These are phyloP conservation scores for Glycyrrhiza uralensis DNA, from an alignment of 306 rosid species.

Conservation along the genomic window DNA sequence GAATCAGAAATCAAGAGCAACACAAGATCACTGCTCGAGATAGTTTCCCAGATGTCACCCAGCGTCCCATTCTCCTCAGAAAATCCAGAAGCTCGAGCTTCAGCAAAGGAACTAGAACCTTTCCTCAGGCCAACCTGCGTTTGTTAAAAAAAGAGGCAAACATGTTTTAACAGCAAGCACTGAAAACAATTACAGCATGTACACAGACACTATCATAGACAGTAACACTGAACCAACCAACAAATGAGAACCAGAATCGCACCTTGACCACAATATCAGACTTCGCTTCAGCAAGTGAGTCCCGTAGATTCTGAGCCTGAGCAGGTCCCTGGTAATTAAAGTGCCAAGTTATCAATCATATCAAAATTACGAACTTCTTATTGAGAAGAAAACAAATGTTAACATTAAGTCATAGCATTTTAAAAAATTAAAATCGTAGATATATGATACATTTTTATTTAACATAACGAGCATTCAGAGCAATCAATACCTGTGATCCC, in stretches of 20 bases:
- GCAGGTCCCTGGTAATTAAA: constrained; percentile 75
- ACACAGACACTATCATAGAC: not conserved
- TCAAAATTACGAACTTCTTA: not conserved
- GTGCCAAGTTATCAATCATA: constrained; percentile 1
- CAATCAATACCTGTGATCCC: constrained; percentile 47
- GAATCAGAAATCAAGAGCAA: constrained; percentile 90
- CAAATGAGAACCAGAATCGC: not conserved
- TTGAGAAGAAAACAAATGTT: not conserved
- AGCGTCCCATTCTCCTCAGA: constrained; percentile 83
- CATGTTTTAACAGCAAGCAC: not conserved
- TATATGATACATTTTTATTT: not conserved
- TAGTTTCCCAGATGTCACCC: constrained; percentile 83
- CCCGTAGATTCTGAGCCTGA: constrained; percentile 90
- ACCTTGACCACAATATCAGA: constrained; percentile 93
- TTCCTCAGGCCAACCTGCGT: constrained; percentile 85
- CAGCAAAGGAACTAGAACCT: constrained; percentile 81
- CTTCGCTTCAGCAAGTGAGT: constrained; percentile 76
- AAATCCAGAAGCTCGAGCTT: constrained; percentile 89
- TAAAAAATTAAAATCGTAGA: not conserved
- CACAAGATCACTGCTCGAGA: constrained; percentile 84
- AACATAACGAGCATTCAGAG: not conserved
- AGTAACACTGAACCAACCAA: not conserved
- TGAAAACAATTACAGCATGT: not conserved
- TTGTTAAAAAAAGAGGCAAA: not conserved
- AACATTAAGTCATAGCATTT: not conserved